Evolutionary conservation across 2,329 filamentous ascomycete species (phyloP).

Genomic region (Aspergillus sp.): DNA sequence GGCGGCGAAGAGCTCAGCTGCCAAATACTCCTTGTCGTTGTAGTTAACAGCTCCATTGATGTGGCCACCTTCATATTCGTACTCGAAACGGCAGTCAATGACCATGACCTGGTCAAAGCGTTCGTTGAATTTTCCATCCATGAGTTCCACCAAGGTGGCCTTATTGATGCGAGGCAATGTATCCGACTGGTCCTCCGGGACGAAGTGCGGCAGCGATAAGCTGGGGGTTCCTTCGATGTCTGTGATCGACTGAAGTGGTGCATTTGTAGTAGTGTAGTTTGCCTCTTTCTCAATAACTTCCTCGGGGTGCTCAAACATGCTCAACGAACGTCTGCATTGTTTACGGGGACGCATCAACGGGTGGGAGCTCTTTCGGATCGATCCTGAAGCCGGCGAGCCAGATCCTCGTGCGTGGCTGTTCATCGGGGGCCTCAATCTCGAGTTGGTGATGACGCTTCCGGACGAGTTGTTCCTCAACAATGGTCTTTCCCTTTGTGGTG

Average conservation of each 20-base stretch:
- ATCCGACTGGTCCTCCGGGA: slow-evolving; percentile 73
- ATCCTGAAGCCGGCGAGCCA: slow-evolving; percentile 65
- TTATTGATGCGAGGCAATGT: slow-evolving; percentile 82
- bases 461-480: slow-evolving; percentile 58
- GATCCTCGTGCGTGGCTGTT: slow-evolving; percentile 56
- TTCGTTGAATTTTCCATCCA: slow-evolving; percentile 77
- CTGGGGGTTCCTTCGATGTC: slow-evolving; percentile 74
- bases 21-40: slow-evolving; percentile 89
- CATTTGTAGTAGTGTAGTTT: slow-evolving; percentile 48
- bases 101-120: slow-evolving; percentile 77
- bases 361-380: slow-evolving; percentile 68
- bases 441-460: slow-evolving; percentile 51
- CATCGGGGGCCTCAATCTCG: slow-evolving; percentile 63
- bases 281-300: slow-evolving; percentile 77
- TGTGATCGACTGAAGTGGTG: slow-evolving; percentile 68
- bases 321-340: slow-evolving; percentile 84
- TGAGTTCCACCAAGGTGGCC: slow-evolving; percentile 75
- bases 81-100: slow-evolving; percentile 97
- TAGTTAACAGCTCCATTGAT: slow-evolving; percentile 92
- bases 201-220: slow-evolving; percentile 77
- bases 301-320: slow-evolving; percentile 93
- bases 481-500: slow-evolving; percentile 67
- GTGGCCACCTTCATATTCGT: slow-evolving; percentile 95
- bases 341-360: slow-evolving; percentile 73
- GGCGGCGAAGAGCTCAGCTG: slow-evolving; percentile 69